Base-by-base conservation (phyloP, 768 basidiomycete genomes). In the Boletus barrowsii region DNA sequence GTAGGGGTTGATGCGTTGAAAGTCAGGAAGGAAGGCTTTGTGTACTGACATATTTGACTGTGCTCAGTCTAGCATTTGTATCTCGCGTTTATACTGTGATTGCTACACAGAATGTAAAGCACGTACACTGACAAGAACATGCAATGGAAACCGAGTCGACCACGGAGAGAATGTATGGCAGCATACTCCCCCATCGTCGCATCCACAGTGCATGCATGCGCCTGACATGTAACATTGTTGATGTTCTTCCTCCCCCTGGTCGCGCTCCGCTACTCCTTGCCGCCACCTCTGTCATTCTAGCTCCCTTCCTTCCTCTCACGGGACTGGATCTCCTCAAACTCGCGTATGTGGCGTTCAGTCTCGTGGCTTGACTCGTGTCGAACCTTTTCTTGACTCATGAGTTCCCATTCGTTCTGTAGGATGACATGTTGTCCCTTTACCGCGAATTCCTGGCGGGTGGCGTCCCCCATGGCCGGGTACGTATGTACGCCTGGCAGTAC, bases 11-110 rank as follows among this genome's bases (percentile, higher is more conserved):
- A 72, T 17, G 56, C 64, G 14, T 62, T 56, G 36, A 59, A 54
- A 0, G 67, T 83, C 20, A 70, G 51, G 18, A 62, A 65, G 30
- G 79, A 78, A 58, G 74, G 71, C 5, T 83, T 80, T 62, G 68
- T 60, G 9, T 81, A 81, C 56, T 82, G 45, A 66, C 1, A n/a
- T 0, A 26, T 26, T 26, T 9, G 29, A 1, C 47, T 26, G 17
- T 20, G 10, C 11, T 26, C 13, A 14, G 33, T 10, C 15, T 4
- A 1, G 24, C 18, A 7, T 20, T 18, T 20, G 9, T 10, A 11
- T 22, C 18, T 42, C 41, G 41, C 20, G 3, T 14, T 13, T 13
- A 13, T 24, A 6, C 14, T 2, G 7, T 42, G 14, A 14, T 42
- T 24, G 14, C 5, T 24, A 26, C 20, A 55, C 13, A 43, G 30